Base-by-base conservation (phyloP, 805 yeast species). In the Ogataea angusta region DNA sequence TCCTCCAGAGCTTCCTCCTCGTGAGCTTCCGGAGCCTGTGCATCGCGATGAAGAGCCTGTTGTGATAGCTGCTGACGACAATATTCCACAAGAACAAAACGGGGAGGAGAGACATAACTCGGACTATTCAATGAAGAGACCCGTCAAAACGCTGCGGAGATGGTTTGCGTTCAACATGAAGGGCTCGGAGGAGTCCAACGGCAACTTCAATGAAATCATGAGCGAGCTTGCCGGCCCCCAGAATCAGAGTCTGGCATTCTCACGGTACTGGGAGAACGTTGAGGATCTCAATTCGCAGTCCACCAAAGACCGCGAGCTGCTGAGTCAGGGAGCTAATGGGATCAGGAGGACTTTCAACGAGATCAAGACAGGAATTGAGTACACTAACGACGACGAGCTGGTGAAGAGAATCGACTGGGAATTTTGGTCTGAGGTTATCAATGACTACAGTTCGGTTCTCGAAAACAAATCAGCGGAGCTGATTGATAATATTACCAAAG, bases 361-460 rank as follows among this genome's bases (percentile, higher is more conserved):
- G 48, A 75, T 75, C 46, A 72, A 69, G 42, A 59, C 62, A 18
- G 75, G 78, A 7, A 71, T 73, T n/a, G 60, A 57, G 30, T 63
- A 64, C 10, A 60, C 69, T 22, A 59, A 65, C 29, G 54, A 63
- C 38, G 57, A 50, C 31, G 51, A 47, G 19, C 37, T 63, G 18
- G 52, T 64, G 9, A 38, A 57, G 45, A 67, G 72, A 18, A 73
- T 81, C 34, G 86, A 84, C 57, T 85, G 93, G 93, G 85, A 84
- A 32, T 85, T 87, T 59, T 91, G 98, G 98, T 75, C 90, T 5
- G 68, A 68, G 26, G 85, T 90, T 13, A 87, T 88, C 3, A 79
- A 83, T 47, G 84, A 89, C 59, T 87, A 88, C 56, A 70, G 80
- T n/a, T 57, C 62, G 0, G 80, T 84, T 7, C 89, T 89, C 2